These are phyloP conservation scores for Davidsoniella virescens DNA, from an alignment of 2,329 filamentous ascomycete genomes.

Conservation along the genomic window DNA sequence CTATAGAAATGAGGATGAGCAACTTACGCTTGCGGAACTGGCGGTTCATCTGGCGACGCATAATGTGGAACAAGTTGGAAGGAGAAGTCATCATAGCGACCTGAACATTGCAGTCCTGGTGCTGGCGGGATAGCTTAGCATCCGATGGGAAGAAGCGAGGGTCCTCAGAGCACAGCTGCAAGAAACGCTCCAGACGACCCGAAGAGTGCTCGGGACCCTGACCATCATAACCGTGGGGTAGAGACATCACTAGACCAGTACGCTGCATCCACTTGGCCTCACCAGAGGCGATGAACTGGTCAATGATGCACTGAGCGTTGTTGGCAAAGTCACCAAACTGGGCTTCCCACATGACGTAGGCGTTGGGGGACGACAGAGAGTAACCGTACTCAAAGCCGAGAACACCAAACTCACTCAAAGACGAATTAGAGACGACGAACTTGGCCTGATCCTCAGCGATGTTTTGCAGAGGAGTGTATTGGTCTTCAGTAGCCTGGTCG, in stretches of 20 bases:
- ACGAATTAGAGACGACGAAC: constrained; percentile 96
- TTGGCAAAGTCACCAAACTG: constrained; percentile 99
- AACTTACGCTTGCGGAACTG: constrained; percentile 96
- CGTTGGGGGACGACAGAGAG: constrained; percentile 89
- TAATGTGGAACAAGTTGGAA: constrained; percentile 87
- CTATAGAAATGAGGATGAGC: not conserved
- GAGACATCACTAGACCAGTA: constrained; percentile 86
- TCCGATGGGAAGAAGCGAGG: constrained; percentile 76
- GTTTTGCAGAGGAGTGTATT: constrained; percentile 83
- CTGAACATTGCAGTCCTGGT: constrained; percentile 99
- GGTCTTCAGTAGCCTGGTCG: constrained; percentile 86
- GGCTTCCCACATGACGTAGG: constrained; percentile 97
- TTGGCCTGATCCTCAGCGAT: constrained; percentile 82
- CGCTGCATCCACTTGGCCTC: constrained; percentile 98
- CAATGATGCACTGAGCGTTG: constrained; percentile 97
- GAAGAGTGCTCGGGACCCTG: constrained; percentile 98
- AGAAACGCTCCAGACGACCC: constrained; percentile 88
- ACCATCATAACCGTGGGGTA: constrained; percentile 95
- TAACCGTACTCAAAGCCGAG: constrained; percentile 98
- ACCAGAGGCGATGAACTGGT: constrained; percentile 95
- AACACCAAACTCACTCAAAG: constrained; percentile 50
- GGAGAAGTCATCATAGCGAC: constrained; percentile 95
- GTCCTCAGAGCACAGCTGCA: constrained; percentile 95
- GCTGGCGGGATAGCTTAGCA: constrained; percentile 87
- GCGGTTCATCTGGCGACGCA: constrained; percentile 94